Evolutionary conservation across 225 moss, liverwort and hornwort species (phyloP), one percentile per base, ranked within the genome.

Genomic region (Polytrichum commune): DNA sequence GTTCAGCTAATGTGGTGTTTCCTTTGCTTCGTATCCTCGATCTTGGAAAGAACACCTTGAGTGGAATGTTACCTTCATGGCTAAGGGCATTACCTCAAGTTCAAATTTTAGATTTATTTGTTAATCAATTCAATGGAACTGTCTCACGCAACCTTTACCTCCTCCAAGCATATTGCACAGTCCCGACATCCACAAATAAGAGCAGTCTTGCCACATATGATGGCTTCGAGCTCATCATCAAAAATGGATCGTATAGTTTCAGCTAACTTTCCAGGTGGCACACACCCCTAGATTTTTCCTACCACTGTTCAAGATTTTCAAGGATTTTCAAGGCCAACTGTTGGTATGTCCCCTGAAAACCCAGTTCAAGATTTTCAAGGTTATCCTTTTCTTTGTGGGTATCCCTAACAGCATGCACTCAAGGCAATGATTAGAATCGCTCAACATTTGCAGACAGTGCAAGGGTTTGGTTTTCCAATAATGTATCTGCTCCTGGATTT

Each of bases 1-100:
- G 72, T 0, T 3, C 23, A 18, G 5, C 20, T 18, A 27, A 16
- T 23, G 5, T 54, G 2, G 18, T 29, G 5, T 25, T 63, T 2
- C 2, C 16, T 18, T 62, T 29, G 7, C 16, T 70, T 19, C 54
- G 54, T 18, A 53, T 10, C 18, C 69, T 70, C 19, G 20, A 10
- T 9, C 55, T 70, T 27, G 69, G 23, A 24, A 7, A 60, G 57
- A 70, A 58, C 69, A 70, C 28, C 8, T 19, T 70, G n/a, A 20
- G 27, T 56, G 69, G 57, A n/a, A 19, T 23, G 19, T 16, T 70
- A 27, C 76, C 76, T 16, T 18, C 71, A n/a, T 70, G 76, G 76
- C 29, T 77, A 23, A 64, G 70, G 64, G 29, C 1, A n/a, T 28
- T 64, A 18, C 28, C 62, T n/a, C 53, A 54, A 53, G 46, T 71